Base-by-base conservation (phyloP, 2,329 filamentous ascomycete genomes). In the Phoma sp. region DNA sequence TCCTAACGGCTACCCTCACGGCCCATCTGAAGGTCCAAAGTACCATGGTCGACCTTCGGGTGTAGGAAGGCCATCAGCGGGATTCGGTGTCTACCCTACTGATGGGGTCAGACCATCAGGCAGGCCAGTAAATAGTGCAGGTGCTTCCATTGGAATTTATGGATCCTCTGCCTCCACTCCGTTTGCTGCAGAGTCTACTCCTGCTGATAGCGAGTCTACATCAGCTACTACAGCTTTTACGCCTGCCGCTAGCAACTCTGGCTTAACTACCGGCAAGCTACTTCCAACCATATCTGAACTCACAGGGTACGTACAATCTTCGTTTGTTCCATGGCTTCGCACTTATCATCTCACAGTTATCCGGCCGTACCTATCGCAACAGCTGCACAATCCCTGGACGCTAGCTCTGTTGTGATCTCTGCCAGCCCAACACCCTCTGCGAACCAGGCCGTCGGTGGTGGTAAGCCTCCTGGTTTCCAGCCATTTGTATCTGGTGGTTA, bases 381-480 rank as follows among this genome's bases (percentile, higher is more conserved):
- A 30, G 33, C 40, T 7, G 6, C 25, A 25, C 14, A 42, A 10
- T 39, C 13, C 13, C 48, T 29, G 13, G 18, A 47, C 37, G 29
- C 32, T 18, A 54, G 49, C 49, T 54, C 49, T 24, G 54, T 60
- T 37, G 48, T 51, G 33, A 50, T 59, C 42, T 62, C 54, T 8
- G 46, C 55, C 13, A 46, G 53, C 30, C 53, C 59, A 2, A 59
- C 57, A 45, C 47, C 53, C 8, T 42, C 52, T 18, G 38, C 43
- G 5, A 23, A 7, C 10, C 35, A 46, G 18, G 27, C 10, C 11
- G 23, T 14, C 32, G 29, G 11, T 36, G 29, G 9, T 29, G 22
- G 8, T 4, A 24, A 33, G 25, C 14, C 25, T 2, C 44, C 32
- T 24, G 18, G 11, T 7, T 7, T 6, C 22, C n/a, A 39, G 3